A percentile compares a stretch with the other conserved stretches of the same genome.
Conservation (phyloP, 2,329 filamentous ascomycete genomes). For the Reticulascus tulasneorum region DNA sequence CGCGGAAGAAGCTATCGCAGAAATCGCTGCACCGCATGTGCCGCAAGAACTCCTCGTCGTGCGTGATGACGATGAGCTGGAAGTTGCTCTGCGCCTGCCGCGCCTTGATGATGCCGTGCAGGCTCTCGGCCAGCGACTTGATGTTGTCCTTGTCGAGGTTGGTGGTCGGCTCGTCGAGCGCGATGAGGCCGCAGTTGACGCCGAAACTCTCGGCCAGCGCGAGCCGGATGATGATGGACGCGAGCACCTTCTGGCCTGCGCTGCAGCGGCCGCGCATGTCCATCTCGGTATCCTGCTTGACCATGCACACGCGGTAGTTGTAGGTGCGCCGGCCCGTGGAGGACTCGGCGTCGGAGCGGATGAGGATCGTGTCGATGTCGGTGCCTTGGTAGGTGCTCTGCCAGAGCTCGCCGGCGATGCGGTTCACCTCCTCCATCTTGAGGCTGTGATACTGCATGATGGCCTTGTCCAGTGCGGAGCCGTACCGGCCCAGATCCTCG, state of each 20-base stretch:
- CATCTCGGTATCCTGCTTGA: constrained; percentile 96
- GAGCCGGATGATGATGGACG: constrained; percentile 94
- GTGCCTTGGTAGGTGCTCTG: constrained; percentile 94
- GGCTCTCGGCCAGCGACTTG: constrained; percentile 74
- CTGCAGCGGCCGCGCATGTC: constrained; percentile 98
- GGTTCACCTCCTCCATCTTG: constrained; percentile 98
- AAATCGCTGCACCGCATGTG: constrained; percentile 95
- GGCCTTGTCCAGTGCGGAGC: constrained; percentile 82
- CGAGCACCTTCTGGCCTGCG: constrained; percentile 93
- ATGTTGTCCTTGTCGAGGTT: constrained; percentile 97
- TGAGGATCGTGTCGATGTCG: constrained; percentile 94
- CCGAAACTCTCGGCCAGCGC: constrained; percentile 96
- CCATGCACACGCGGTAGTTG: constrained; percentile 98
- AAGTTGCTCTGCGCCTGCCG: constrained; percentile 88
- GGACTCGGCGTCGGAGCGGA: constrained; percentile 84
- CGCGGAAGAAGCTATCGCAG: constrained; percentile 85
- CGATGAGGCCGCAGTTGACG: constrained; percentile 91
- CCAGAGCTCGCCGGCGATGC: constrained; percentile 95
- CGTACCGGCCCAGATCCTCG: constrained; percentile 81
- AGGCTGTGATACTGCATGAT: constrained; percentile 95
- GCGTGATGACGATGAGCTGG: constrained; percentile 96
- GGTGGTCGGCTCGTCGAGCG: constrained; percentile 94
- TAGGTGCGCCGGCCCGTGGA: constrained; percentile 73
- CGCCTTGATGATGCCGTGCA: constrained; percentile 82
- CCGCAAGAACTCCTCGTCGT: constrained; percentile 92